Evolutionary conservation across 2,329 filamentous ascomycete genomes (phyloP), one percentile per base, ranked within the genome.

Genomic region (Chaetomiaceae sp.): DNA sequence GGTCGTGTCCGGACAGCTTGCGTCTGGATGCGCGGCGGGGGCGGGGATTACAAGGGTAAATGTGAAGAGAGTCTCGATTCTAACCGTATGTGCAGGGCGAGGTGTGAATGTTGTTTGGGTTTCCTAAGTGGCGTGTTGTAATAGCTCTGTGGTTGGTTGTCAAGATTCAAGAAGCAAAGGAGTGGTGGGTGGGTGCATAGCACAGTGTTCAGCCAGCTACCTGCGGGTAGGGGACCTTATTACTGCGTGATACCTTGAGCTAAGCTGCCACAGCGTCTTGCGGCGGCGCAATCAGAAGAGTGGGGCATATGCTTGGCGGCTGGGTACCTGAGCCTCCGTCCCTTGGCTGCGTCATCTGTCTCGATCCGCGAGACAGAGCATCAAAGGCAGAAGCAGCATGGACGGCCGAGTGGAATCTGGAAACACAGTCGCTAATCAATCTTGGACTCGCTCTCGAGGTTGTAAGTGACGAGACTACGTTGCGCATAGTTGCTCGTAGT

Each of bases 231-330:
- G 36, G 36, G n/a, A n/a, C n/a, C n/a, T n/a, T n/a, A n/a, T n/a
- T n/a, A n/a, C n/a, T n/a, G n/a, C n/a, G n/a, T n/a, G n/a, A n/a
- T n/a, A n/a, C n/a, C n/a, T n/a, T n/a, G n/a, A n/a, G n/a, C n/a
- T n/a, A 21, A 34, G 40, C 33, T 34, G 27, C 45, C 41, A 41
- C 32, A 46, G 38, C 41, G 40, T 33, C 33, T 33, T 45, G 41
- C 33, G 52, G 52, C 52, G 38, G 51, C 51, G 46, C 52, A 54
- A 41, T 41, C 46, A 40, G n/a, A 38, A 33, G 32, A 40, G 40
- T 43, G 46, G 40, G 37, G 23, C 50, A 4, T 2, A 5, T 10
- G 8, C 44, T 48, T 37, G 44, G 44, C 51, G 34, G 34, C 13
- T 48, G 29, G 43, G 27, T n/a, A n/a, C n/a, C n/a, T n/a, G 30